Evolutionary conservation across 441 rosid species (phyloP).

Genomic region (Eruca vesicaria): DNA sequence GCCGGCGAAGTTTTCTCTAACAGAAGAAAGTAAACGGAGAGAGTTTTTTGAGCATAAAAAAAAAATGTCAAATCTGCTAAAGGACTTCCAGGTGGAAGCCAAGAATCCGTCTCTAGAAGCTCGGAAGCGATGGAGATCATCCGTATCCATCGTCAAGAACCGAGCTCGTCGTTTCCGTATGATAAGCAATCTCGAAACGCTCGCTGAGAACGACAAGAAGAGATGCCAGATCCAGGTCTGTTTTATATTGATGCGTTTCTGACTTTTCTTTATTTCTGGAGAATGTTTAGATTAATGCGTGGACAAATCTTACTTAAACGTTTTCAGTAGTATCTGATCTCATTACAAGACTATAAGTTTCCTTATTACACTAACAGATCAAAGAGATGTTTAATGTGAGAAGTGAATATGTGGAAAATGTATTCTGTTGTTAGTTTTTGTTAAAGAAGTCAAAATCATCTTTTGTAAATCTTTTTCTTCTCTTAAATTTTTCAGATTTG

Average conservation of each 20-base stretch:
- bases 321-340: too few species aligned
- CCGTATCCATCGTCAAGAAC: slow-evolving; percentile 67
- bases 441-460: slow-evolving; percentile 4
- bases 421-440: neutral
- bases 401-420: neutral
- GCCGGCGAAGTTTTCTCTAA: slow-evolving; percentile 24
- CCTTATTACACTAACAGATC: neutral
- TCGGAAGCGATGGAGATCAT: slow-evolving; percentile 66
- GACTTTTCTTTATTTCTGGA: too few species aligned
- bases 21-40: slow-evolving; percentile 19
- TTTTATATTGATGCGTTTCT: neutral
- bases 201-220: slow-evolving; percentile 59
- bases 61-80: slow-evolving; percentile 47
- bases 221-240: slow-evolving; percentile 65
- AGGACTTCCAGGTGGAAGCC: slow-evolving; percentile 58
- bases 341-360: too few species aligned
- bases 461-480: too few species aligned
- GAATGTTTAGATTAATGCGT: too few species aligned
- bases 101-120: slow-evolving; percentile 80
- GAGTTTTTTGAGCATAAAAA: neutral
- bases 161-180: slow-evolving; percentile 78
- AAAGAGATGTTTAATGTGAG: neutral
- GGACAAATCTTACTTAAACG: too few species aligned
- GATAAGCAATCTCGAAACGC: slow-evolving; percentile 71
- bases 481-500: neutral